Evolutionary conservation across 306 rosid genomes (phyloP).

Genomic region (Malus sieversii): DNA sequence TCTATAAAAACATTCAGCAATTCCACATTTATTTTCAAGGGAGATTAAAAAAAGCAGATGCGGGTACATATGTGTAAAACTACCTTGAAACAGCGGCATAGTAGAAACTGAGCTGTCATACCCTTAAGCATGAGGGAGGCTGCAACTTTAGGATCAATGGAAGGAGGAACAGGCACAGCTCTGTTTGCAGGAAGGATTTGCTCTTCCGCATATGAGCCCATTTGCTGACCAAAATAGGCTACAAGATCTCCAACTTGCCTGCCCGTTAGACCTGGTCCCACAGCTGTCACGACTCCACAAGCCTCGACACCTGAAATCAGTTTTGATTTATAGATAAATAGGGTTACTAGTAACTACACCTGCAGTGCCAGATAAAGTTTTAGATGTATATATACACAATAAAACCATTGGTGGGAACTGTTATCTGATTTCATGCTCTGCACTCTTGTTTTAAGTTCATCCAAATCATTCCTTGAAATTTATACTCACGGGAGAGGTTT

Average conservation of each 20-base stretch:
- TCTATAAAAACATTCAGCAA: background rate
- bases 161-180: constrained; percentile 70
- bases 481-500: too few relatives aligned
- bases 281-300: constrained; percentile 76
- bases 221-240: constrained; percentile 57
- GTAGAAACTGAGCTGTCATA: constrained; percentile 59
- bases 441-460: too few relatives aligned
- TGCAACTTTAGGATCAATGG: constrained; percentile 60
- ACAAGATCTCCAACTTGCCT: constrained; percentile 73
- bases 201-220: constrained; percentile 94
- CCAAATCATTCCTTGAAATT: too few relatives aligned
- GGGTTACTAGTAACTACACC: background rate
- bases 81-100: constrained; percentile 70
- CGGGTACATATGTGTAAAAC: too few relatives aligned
- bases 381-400: background rate
- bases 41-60: background rate
- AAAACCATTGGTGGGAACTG: background rate
- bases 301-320: constrained; percentile 69
- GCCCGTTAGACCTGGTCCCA: constrained; percentile 74
- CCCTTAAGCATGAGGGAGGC: constrained; percentile 80
- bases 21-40: background rate
- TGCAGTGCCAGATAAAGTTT: background rate
- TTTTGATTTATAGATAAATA: background rate
- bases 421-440: too few relatives aligned
- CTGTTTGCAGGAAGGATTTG: constrained; percentile 79